phyloP scores from a whole-genome alignment of 1,139 yeast genomes.

The Saccharomycopsis crataegensis region DNA sequence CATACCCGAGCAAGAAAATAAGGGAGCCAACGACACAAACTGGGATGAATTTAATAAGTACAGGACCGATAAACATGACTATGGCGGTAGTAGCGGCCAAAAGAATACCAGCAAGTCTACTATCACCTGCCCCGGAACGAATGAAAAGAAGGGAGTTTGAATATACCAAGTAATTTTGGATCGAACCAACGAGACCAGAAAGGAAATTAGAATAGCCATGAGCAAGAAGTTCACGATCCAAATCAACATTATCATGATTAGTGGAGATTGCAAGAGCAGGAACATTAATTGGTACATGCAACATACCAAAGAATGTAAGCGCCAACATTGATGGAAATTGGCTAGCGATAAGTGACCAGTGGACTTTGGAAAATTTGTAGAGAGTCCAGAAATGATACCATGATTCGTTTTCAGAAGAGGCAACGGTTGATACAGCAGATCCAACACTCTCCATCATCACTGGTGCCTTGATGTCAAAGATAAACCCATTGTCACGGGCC shows the following conservation, averaged over 20 bases:
- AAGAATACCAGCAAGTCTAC: slow-evolving; percentile 78
- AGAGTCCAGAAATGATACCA: slow-evolving; percentile 83
- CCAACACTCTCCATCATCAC: slow-evolving; percentile 37
- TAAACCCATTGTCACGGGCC: slow-evolving; percentile 77
- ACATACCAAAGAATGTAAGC: slow-evolving; percentile 85
- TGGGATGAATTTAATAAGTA: slow-evolving; percentile 87
- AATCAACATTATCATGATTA: slow-evolving; percentile 73
- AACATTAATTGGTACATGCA: slow-evolving; percentile 95
- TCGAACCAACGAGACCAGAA: slow-evolving; percentile 79
- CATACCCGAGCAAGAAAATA: slow-evolving; percentile 85
- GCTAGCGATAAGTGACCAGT: slow-evolving; percentile 60
- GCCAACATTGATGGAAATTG: slow-evolving; percentile 94
- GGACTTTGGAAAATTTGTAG: slow-evolving; percentile 62
- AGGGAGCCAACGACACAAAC: slow-evolving; percentile 92
- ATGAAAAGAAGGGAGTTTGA: slow-evolving; percentile 89
- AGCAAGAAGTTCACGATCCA: slow-evolving; percentile 87
- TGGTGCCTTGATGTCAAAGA: slow-evolving; percentile 53
- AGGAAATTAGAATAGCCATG: slow-evolving; percentile 90
- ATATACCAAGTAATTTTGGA: slow-evolving; percentile 89
- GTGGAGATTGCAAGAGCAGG: slow-evolving; percentile 93
- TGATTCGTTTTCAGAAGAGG: slow-evolving; percentile 62
- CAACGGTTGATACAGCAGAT: slow-evolving; percentile 25
- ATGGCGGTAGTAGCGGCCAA: slow-evolving; percentile 73
- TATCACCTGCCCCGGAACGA: slow-evolving; percentile 82
- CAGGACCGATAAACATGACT: slow-evolving; percentile 85